These are phyloP conservation scores for Alternaria consortialis DNA, from an alignment of 2,329 filamentous ascomycete species.

Conservation along the genomic window DNA sequence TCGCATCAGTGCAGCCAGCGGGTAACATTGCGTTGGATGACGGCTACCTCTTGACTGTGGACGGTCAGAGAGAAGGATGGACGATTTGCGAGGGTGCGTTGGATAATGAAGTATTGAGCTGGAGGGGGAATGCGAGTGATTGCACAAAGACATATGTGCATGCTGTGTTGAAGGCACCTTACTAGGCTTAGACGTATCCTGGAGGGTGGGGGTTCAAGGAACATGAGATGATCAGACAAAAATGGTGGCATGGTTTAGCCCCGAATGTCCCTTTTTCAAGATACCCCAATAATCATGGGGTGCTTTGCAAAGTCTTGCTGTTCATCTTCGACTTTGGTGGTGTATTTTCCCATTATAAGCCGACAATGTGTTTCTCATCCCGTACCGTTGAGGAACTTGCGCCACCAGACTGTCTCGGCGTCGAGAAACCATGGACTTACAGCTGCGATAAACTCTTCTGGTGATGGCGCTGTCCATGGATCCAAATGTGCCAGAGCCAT, in stretches of 20 bases:
- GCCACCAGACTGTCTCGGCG: constrained; percentile 45
- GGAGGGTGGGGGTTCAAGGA: accelerated
- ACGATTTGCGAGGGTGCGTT: constrained; percentile 49
- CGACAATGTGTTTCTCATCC: constrained; percentile 52
- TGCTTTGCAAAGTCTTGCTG: not conserved
- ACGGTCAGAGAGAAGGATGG: constrained; percentile 50
- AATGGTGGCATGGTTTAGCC: too few species aligned
- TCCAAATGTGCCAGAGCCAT: constrained; percentile 40
- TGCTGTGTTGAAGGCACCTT: constrained; percentile 50
- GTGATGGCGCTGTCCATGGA: constrained; percentile 28
- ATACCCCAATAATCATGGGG: not conserved
- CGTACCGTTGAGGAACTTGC: constrained; percentile 49
- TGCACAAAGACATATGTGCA: constrained; percentile 52
- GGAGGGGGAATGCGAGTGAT: constrained; percentile 47
- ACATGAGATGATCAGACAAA: not conserved
- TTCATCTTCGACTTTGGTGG: not conserved
- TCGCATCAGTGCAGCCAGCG: constrained; percentile 36
- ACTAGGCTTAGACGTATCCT: constrained; percentile 29
- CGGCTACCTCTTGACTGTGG: constrained; percentile 51
- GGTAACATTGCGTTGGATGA: constrained; percentile 48
- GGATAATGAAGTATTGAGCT: constrained; percentile 47
- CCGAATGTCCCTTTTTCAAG: too few species aligned
- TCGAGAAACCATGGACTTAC: constrained; percentile 48
- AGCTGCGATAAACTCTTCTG: constrained; percentile 41
- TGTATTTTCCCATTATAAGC: too few species aligned